Percentiles rank a stretch among this genome's conserved stretches.
Conservation (phyloP, 345 rosid species). For the Populus alba region DNA sequence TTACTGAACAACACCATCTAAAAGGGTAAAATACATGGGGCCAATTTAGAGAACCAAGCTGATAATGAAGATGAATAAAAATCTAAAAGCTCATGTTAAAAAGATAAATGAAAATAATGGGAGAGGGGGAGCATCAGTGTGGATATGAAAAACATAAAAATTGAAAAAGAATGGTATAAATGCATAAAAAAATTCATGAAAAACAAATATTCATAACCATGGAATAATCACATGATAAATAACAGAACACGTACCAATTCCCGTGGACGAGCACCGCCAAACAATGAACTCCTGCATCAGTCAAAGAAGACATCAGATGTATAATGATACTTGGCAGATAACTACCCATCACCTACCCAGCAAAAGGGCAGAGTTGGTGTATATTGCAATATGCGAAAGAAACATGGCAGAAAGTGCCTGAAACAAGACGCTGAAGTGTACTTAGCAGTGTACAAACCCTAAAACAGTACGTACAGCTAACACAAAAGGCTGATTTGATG, state of each 20-base stretch:
- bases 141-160: neutral
- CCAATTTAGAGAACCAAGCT: neutral
- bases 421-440: neutral
- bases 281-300: conserved; percentile 25
- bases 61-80: neutral
- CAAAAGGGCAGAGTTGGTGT: neutral
- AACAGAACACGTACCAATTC: conserved; percentile 20
- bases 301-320: neutral
- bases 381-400: neutral
- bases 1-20: neutral
- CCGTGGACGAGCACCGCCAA: conserved; percentile 27
- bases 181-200: neutral
- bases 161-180: neutral
- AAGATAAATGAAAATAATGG: neutral
- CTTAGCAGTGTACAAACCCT: neutral
- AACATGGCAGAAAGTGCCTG: neutral
- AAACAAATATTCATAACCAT: neutral
- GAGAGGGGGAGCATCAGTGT: neutral
- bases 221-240: neutral
- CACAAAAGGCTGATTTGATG: neutral
- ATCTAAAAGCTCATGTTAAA: neutral
- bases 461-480: neutral
- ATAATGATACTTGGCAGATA: neutral
- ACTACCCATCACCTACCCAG: neutral
- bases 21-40: neutral